Percentiles rank a stretch among this genome's conserved stretches.
These are phyloP conservation scores for Gautieria morchelliformis DNA, from an alignment of 768 basidiomycete genomes.

Conservation along the genomic window DNA sequence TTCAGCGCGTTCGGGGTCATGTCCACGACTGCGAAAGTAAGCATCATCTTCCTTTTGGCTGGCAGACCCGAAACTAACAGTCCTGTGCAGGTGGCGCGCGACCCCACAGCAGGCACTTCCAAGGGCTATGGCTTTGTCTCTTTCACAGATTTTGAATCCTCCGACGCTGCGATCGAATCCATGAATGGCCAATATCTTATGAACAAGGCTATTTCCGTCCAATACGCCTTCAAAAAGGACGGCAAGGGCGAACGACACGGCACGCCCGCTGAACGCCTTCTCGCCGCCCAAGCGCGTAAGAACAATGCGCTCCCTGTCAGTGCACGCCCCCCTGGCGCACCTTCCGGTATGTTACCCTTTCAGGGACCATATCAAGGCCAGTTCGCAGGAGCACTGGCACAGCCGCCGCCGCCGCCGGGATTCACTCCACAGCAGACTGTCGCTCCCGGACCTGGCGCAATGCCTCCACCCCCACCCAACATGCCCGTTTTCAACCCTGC, in stretches of 20 bases:
- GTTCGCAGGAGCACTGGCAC: constrained; percentile 81
- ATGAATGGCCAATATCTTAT: constrained; percentile 98
- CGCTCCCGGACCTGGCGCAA: constrained; percentile 19
- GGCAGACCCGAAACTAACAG: background rate
- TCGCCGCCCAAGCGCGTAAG: constrained; percentile 92
- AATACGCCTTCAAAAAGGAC: constrained; percentile 99
- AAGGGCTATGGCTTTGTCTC: constrained; percentile 98
- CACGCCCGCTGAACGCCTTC: constrained; percentile 89
- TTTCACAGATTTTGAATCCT: constrained; percentile 95
- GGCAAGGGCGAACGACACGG: constrained; percentile 98
- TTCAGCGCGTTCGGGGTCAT: constrained; percentile 92
- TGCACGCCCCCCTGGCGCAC: constrained; percentile 55
- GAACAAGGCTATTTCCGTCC: constrained; percentile 96
- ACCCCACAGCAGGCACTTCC: constrained; percentile 72
- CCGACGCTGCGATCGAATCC: constrained; percentile 90
- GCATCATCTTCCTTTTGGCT: constrained; percentile 13
- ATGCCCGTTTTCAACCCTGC: constrained; percentile 38
- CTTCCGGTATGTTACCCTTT: constrained; percentile 23
- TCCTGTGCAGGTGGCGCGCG: constrained; percentile 74
- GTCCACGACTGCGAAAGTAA: constrained; percentile 82
- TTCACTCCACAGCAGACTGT: constrained; percentile 68
- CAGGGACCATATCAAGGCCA: constrained; percentile 83
- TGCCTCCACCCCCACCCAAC: constrained; percentile 25
- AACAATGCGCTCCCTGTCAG: constrained; percentile 82
- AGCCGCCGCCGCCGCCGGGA: constrained; percentile 72